Conservation (phyloP, 2,329 filamentous ascomycete genomes). For the Pseudocercospora vitis region DNA sequence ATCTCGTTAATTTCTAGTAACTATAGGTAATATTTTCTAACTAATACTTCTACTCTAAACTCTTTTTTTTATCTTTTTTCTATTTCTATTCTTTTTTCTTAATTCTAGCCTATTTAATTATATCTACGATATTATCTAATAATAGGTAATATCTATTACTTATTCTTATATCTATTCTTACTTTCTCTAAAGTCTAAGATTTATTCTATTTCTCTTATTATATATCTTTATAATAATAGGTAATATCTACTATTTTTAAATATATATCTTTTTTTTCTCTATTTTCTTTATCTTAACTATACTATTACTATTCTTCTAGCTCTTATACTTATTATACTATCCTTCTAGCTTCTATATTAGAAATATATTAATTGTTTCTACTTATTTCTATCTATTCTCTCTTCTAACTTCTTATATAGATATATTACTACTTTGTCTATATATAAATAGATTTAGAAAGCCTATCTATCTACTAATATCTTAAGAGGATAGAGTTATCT, state of each 20-base stretch:
- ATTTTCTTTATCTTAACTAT: neutral
- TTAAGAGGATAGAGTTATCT: neutral
- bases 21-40: neutral
- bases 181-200: neutral
- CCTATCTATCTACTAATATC: neutral
- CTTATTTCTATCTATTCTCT: neutral
- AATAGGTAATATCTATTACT: neutral
- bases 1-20: too few relatives aligned
- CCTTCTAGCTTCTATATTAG: neutral
- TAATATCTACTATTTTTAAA: neutral
- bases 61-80: too few relatives aligned
- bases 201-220: neutral
- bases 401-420: neutral
- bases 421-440: neutral
- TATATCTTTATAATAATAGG: neutral
- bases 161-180: neutral
- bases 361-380: neutral
- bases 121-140: neutral
- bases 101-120: neutral
- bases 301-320: neutral
- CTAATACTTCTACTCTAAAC: neutral
- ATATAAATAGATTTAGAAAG: neutral
- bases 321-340: neutral
- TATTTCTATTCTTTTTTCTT: too few relatives aligned
- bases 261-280: neutral